Conservation (phyloP, 352 stramenopile species). For the Globisporangium carolinianum region DNA sequence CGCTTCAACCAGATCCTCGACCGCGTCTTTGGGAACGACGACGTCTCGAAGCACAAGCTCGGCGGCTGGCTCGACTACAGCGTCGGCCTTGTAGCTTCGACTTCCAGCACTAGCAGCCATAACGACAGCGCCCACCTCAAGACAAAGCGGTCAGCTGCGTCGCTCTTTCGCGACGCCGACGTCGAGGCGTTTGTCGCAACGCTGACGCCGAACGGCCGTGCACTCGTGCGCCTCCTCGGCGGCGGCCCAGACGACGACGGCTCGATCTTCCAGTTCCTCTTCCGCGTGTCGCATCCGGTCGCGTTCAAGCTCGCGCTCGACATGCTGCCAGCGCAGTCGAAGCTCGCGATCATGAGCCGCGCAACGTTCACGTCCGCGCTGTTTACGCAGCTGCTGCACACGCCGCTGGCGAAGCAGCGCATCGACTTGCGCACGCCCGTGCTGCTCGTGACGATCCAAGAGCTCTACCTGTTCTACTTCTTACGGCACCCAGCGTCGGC, state of each 20-base stretch:
- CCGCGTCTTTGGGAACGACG: slow-evolving; percentile 67
- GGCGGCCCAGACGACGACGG: slow-evolving; percentile 55
- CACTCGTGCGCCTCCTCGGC: slow-evolving; percentile 52
- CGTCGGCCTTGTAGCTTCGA: slow-evolving; percentile 22
- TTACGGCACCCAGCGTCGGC: slow-evolving; percentile 68
- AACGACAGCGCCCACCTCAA: slow-evolving; percentile 20
- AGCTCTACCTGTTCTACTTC: slow-evolving; percentile 84
- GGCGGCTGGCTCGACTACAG: slow-evolving; percentile 84
- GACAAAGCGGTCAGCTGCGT: slow-evolving; percentile 29
- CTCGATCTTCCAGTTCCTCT: slow-evolving; percentile 78
- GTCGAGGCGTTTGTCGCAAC: slow-evolving; percentile 45
- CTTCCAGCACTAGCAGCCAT: background rate
- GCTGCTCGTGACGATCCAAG: slow-evolving; percentile 79
- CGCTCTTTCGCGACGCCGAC: slow-evolving; percentile 36
- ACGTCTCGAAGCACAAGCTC: slow-evolving; percentile 71
- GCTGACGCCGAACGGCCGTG: slow-evolving; percentile 40
- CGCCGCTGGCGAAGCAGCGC: slow-evolving; percentile 69
- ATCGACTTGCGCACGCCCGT: slow-evolving; percentile 69
- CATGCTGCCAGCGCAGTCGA: slow-evolving; percentile 75
- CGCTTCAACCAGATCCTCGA: slow-evolving; percentile 83
- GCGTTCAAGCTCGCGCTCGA: slow-evolving; percentile 80
- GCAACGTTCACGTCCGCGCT: slow-evolving; percentile 57
- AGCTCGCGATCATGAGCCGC: slow-evolving; percentile 63
- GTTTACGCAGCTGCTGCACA: slow-evolving; percentile 81
- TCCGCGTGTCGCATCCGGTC: slow-evolving; percentile 63